A percentile compares a stretch with the other conserved stretches of the same genome.
These are phyloP conservation scores for Hyphodiscus hymeniophilus DNA, from an alignment of 495 filamentous ascomycete species.

Conservation along the genomic window DNA sequence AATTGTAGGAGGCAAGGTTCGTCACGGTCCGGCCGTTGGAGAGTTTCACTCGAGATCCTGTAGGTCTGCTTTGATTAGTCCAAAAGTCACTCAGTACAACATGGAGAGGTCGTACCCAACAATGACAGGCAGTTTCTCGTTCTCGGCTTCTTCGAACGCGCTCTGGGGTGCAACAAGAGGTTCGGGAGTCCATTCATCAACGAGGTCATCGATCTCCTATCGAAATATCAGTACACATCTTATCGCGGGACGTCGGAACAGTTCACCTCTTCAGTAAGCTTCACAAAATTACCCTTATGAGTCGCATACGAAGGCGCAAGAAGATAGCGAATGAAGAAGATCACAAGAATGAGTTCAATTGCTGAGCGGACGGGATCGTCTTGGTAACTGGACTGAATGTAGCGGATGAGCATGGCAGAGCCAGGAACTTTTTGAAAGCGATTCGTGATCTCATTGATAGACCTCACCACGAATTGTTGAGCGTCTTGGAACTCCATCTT, in stretches of 20 bases:
- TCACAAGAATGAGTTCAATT: slow-evolving; percentile 87
- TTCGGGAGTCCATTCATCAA: slow-evolving; percentile 96
- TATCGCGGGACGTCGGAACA: neutral
- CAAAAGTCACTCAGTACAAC: neutral
- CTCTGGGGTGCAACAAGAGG: slow-evolving; percentile 71
- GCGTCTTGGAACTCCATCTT: slow-evolving; percentile 78
- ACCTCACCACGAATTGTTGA: slow-evolving; percentile 58
- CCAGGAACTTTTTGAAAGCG: slow-evolving; percentile 86
- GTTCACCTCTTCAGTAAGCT: slow-evolving; percentile 71
- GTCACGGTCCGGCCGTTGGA: slow-evolving; percentile 81
- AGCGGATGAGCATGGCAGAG: slow-evolving; percentile 87
- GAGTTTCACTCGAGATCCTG: slow-evolving; percentile 84
- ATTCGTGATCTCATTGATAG: slow-evolving; percentile 55
- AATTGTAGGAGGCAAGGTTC: slow-evolving; percentile 91
- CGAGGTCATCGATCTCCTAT: slow-evolving; percentile 90
- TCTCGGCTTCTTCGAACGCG: slow-evolving; percentile 66
- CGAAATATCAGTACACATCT: neutral
- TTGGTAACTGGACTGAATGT: slow-evolving; percentile 94
- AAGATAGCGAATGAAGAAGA: slow-evolving; percentile 92
- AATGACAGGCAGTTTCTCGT: slow-evolving; percentile 78
- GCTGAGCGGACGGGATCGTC: slow-evolving; percentile 91
- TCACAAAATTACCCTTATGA: slow-evolving; percentile 75
- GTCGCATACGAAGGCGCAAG: slow-evolving; percentile 87
- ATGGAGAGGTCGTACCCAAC: slow-evolving; percentile 54
- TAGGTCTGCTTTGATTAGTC: slow-evolving; percentile 49